Conservation (phyloP, 345 rosid species). For the Mangifera indica region DNA sequence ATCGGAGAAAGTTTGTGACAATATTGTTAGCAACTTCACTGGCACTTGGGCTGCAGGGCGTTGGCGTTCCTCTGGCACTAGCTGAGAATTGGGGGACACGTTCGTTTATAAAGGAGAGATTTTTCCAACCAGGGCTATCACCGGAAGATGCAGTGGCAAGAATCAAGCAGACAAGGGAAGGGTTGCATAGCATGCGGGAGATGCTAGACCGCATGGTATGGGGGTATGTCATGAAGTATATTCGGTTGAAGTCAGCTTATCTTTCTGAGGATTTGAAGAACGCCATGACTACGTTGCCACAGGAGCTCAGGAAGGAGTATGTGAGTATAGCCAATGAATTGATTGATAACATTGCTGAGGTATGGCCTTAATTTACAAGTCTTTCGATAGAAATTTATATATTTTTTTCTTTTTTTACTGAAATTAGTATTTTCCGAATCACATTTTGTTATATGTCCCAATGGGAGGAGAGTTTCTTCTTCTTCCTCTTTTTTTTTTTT, state of each 20-base stretch:
- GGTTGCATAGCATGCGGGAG: constrained; percentile 68
- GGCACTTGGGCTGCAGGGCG: constrained; percentile 25
- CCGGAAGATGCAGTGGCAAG: constrained; percentile 85
- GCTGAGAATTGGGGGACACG: constrained; percentile 89
- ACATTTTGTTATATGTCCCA: too few species aligned
- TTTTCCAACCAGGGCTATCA: constrained; percentile 65
- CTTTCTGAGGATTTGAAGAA: constrained; percentile 76
- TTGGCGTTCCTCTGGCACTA: constrained; percentile 30
- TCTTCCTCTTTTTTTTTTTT: too few species aligned
- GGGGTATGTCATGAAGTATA: constrained; percentile 84
- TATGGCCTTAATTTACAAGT: constrained; percentile 18
- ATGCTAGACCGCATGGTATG: constrained; percentile 92
- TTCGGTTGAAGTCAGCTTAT: constrained; percentile 67
- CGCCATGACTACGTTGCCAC: constrained; percentile 62
- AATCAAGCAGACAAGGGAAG: constrained; percentile 84
- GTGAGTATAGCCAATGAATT: constrained; percentile 70
- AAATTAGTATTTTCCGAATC: too few species aligned
- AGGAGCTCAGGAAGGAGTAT: constrained; percentile 50
- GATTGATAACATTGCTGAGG: constrained; percentile 75
- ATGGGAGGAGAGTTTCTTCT: too few species aligned
- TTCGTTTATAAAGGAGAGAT: constrained; percentile 62
- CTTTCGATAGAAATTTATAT: too few species aligned
- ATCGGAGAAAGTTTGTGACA: constrained; percentile 44
- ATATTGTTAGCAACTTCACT: constrained; percentile 38
- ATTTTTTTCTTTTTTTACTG: too few species aligned